Percentiles rank a stretch among this genome's conserved stretches.
Evolutionary conservation across 306 rosid genomes (phyloP).

Genomic region (Citrullus amarus): DNA sequence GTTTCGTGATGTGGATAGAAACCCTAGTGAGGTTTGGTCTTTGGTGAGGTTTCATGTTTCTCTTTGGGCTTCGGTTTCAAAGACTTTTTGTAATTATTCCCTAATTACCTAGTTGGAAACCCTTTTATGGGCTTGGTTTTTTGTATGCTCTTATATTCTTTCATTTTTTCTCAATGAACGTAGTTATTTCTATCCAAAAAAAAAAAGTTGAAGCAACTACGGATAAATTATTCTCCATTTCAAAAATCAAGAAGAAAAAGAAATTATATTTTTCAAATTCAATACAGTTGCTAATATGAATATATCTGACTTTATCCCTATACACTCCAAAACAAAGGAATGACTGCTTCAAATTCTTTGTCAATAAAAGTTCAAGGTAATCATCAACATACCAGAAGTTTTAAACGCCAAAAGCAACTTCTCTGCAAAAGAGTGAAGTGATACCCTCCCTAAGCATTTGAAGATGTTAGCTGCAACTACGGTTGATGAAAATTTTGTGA

Average conservation of each 20-base stretch:
- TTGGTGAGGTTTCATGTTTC: too few relatives aligned
- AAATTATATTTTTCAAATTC: background rate
- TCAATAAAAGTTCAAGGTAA: background rate
- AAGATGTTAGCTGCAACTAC: slow-evolving; percentile 32
- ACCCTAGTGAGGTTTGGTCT: too few relatives aligned
- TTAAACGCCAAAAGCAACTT: slow-evolving; percentile 48
- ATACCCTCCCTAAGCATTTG: slow-evolving; percentile 57
- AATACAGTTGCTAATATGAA: background rate
- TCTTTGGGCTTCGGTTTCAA: too few relatives aligned
- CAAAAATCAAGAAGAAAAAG: slow-evolving; percentile 5
- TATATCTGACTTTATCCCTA: slow-evolving; percentile 7
- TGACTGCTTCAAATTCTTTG: background rate
- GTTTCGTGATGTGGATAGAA: too few relatives aligned
- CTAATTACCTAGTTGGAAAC: too few relatives aligned
- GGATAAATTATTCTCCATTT: background rate
- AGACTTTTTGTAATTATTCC: too few relatives aligned
- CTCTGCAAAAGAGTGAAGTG: slow-evolving; percentile 46
- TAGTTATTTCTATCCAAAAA: too few relatives aligned
- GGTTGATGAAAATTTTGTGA: slow-evolving; percentile 35
- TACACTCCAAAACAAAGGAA: slow-evolving; percentile 12
- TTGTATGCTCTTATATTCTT: too few relatives aligned
- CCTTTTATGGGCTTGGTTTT: too few relatives aligned
- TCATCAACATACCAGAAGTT: slow-evolving; percentile 37
- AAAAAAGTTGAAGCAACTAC: too few relatives aligned
- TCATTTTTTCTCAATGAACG: too few relatives aligned